A percentile compares a stretch with the other conserved stretches of the same genome.
Evolutionary conservation across 371 early-diverging fungal species (phyloP).

Genomic region (Apophysomyces variabilis): DNA sequence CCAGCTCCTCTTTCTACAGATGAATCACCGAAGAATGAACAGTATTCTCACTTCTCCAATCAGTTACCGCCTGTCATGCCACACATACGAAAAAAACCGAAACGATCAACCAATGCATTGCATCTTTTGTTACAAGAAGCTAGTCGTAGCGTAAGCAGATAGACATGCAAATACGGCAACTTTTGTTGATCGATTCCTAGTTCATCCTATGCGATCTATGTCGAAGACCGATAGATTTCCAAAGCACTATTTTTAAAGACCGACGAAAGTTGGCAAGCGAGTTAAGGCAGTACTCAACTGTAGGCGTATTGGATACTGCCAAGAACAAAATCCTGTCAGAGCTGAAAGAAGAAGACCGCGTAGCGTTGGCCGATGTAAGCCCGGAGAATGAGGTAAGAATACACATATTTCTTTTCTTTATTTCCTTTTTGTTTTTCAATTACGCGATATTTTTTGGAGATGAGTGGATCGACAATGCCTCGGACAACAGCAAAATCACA

Average conservation of each 20-base stretch:
- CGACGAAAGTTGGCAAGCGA: constrained; percentile 15
- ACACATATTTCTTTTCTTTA: background rate
- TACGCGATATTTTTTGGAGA: constrained; percentile 2
- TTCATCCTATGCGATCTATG: constrained; percentile 16
- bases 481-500: background rate
- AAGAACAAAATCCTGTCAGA: constrained; percentile 14
- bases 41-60: constrained; percentile 14
- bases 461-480: background rate
- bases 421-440: background rate
- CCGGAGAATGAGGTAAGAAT: constrained; percentile 26
- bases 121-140: constrained; percentile 16
- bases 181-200: constrained; percentile 2
- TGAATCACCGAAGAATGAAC: constrained; percentile 4
- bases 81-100: constrained; percentile 11
- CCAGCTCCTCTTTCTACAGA: constrained; percentile 1
- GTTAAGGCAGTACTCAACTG: constrained; percentile 11
- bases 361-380: constrained; percentile 23
- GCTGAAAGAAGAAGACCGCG: constrained; percentile 13
- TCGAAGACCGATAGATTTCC: constrained; percentile 10
- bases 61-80: constrained; percentile 11
- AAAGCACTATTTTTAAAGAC: constrained; percentile 16
- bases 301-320: constrained; percentile 11
- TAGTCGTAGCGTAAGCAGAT: constrained; percentile 13
- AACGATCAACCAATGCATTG: constrained; percentile 18
- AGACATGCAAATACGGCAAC: background rate